These are phyloP conservation scores for Oryza longistaminata DNA, from an alignment of 176 grass and related monocot genomes.

Conservation along the genomic window DNA sequence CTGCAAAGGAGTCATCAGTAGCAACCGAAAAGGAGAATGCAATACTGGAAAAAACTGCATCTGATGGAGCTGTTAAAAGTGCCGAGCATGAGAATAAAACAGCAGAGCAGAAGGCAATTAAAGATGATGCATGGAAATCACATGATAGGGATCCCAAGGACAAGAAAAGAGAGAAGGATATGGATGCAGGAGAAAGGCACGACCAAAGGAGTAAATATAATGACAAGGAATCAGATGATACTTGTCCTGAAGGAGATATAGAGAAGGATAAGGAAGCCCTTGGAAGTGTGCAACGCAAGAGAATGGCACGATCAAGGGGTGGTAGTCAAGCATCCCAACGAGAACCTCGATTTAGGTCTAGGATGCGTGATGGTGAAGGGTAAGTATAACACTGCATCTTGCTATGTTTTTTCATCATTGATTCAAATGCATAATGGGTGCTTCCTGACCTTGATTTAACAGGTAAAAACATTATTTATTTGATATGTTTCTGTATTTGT, in stretches of 20 bases:
- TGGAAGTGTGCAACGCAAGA: slow-evolving; percentile 62
- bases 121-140: slow-evolving; percentile 66
- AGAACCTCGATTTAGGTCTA: slow-evolving; percentile 68
- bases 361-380: slow-evolving; percentile 74
- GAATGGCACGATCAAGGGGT: slow-evolving; percentile 57
- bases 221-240: slow-evolving; percentile 80
- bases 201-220: slow-evolving; percentile 57
- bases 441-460: slow-evolving; percentile 7
- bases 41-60: slow-evolving; percentile 49
- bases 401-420: slow-evolving; percentile 18
- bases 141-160: slow-evolving; percentile 59
- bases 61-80: slow-evolving; percentile 53
- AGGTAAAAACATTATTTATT: slow-evolving; percentile 7
- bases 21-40: slow-evolving; percentile 53
- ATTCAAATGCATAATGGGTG: slow-evolving; percentile 9
- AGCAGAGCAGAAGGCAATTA: slow-evolving; percentile 53
- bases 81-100: slow-evolving; percentile 54
- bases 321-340: slow-evolving; percentile 63
- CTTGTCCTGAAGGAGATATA: slow-evolving; percentile 54
- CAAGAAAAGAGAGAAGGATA: slow-evolving; percentile 70
- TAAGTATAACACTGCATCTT: slow-evolving; percentile 43
- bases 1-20: slow-evolving; percentile 47
- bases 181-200: slow-evolving; percentile 55
- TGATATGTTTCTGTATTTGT: slow-evolving; percentile 6
- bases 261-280: slow-evolving; percentile 89